phyloP scores from a whole-genome alignment of 73 alveolate species.

The Stentor coeruleus region DNA sequence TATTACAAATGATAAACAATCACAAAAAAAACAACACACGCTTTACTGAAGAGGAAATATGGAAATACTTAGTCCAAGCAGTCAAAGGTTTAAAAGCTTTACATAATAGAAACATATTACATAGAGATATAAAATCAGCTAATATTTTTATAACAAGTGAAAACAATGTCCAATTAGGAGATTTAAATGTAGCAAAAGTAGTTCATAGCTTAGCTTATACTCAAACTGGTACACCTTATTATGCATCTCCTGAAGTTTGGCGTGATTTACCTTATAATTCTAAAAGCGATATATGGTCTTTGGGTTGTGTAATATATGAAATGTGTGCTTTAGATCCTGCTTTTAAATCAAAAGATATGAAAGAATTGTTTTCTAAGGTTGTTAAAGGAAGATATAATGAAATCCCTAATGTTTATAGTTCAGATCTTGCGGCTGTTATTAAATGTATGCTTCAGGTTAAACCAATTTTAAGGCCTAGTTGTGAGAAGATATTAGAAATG shows the following conservation, averaged over 20 bases:
- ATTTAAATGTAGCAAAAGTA: neutral
- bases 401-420: no score
- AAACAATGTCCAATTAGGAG: neutral
- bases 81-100: neutral
- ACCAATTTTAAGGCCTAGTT: no score
- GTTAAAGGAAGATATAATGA: no score
- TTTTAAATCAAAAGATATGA: no score
- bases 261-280: neutral
- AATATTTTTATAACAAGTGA: neutral
- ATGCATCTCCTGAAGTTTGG: neutral
- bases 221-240: neutral
- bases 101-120: neutral
- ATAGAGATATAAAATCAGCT: neutral
- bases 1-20: slow-evolving; percentile 46
- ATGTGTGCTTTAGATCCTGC: neutral
- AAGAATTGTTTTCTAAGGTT: no score
- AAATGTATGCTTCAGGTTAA: no score
- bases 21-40: slow-evolving; percentile 30
- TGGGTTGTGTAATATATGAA: neutral
- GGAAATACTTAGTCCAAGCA: slow-evolving; percentile 31
- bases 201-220: neutral
- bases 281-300: neutral
- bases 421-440: no score
- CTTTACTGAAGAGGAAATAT: slow-evolving; percentile 51
- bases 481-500: no score